Base-by-base conservation (phyloP, 495 filamentous ascomycete species). In the Aspergillus affinis region DNA sequence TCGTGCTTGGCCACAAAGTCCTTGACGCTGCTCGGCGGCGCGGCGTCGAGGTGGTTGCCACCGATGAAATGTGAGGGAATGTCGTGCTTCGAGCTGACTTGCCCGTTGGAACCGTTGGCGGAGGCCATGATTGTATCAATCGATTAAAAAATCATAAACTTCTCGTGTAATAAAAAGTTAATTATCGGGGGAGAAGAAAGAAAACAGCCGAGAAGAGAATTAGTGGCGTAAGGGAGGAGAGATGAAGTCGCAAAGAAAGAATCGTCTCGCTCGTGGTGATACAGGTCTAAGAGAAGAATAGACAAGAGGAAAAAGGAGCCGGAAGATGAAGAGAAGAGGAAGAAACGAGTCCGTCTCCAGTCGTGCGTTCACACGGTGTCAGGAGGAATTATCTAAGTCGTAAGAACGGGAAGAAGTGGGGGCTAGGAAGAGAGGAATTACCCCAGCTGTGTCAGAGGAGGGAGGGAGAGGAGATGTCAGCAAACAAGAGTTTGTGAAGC, bases 61-160 rank as follows among this genome's bases (percentile, higher is more conserved):
- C 94, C 94, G 72, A 98, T 93, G 75, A 97, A 99, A 80, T 99
- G 94, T 74, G 89, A 80, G 26, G 91, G 83, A 29, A 99, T 67
- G 64, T 90, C 87, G 78, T 89, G 82, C 74, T 90, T 91, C 15
- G 85, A 85, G 70, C 75, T 81, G 62, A 74, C 69, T 48, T 80
- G 67, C 63, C 84, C 84, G 65, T 87, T 88, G 61, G 74, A 66
- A 57, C 69, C 73, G 62, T 78, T 78, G 61, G 74, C 54, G 56
- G 63, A 64, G 53, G 69, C 67, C 77, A 80, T 80, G 69, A 67
- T 77, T 71, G 51, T 60, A 46, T 27, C 51, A 46, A 60, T 48
- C n/a, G 49, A 70, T 67, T 69, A 66, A 46, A 46, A 60, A 55
- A 67, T 69, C 55, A 63, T 61, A 61, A 46, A 49, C 47, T 67